Conservation (phyloP, 495 filamentous ascomycete genomes). For the Penicillium taxi region DNA sequence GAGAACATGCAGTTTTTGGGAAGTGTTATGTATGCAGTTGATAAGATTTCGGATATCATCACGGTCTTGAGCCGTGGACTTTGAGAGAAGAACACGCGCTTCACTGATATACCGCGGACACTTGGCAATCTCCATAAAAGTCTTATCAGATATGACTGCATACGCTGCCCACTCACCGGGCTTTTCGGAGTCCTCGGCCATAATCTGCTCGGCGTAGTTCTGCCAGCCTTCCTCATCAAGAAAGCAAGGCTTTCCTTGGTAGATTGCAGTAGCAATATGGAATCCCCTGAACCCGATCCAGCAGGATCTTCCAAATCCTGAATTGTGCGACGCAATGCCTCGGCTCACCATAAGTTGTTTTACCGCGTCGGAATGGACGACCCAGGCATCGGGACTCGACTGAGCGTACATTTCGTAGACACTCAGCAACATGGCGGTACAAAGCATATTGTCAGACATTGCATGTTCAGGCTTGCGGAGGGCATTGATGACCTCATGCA, state of each 20-base stretch:
- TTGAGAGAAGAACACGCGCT: conserved; percentile 13
- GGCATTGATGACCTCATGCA: conserved; percentile 18
- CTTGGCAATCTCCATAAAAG: conserved; percentile 26
- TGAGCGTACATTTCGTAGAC: conserved; percentile 33
- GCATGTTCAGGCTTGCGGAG: conserved; percentile 16
- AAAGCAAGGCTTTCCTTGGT: conserved; percentile 25
- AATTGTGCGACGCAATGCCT: conserved; percentile 13
- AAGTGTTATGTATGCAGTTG: conserved; percentile 16
- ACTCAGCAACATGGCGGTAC: conserved; percentile 28
- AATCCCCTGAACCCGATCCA: conserved; percentile 30
- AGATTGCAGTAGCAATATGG: conserved; percentile 22
- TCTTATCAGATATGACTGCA: conserved; percentile 17
- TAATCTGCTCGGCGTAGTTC: conserved; percentile 11
- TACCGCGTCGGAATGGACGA: conserved; percentile 25
- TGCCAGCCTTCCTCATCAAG: conserved; percentile 27
- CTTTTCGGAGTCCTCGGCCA: conserved; percentile 21
- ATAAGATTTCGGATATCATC: conserved; percentile 6
- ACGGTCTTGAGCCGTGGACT: neutral
- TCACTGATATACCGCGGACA: conserved; percentile 27
- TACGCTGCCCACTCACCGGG: conserved; percentile 19
- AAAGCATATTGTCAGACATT: conserved; percentile 26
- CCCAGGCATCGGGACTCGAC: conserved; percentile 24
- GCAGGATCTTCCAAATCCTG: conserved; percentile 20
- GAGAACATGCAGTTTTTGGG: conserved; percentile 5
- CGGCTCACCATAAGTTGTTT: conserved; percentile 24